Evolutionary conservation across 2,329 filamentous ascomycete species (phyloP), one percentile per base, ranked within the genome.

Genomic region (Pseudomassariella vexata): DNA sequence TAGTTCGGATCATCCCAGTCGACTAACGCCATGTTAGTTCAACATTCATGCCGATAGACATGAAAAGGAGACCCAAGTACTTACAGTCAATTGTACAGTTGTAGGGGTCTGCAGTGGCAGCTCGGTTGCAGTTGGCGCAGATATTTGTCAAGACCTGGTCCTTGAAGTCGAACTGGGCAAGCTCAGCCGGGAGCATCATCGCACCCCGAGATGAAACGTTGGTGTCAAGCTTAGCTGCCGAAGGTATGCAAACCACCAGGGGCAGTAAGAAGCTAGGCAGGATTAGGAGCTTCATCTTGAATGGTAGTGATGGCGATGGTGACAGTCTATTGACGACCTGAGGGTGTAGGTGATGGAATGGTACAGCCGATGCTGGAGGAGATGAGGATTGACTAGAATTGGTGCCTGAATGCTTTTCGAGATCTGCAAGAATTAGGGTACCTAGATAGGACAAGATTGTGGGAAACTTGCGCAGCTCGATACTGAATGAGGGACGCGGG

Each of bases 1-100:
- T 28, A 38, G 36, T 38, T 38, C 5, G 29, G 32, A 14, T 38
- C 36, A 12, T 35, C 17, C 36, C 36, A 38, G 6, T 30, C 24
- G 15, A 38, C 36, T 38, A 11, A 18, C 2, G 9, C 4, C n/a
- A 5, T 9, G 22, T 24, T 24, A 24, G 22, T 7, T 14, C n/a
- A 24, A 11, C 10, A 24, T 11, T 11, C 10, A 6, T 10, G 22
- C 5, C 5, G 22, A 24, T 4, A 24, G 6, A 6, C 10, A 24
- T 11, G 6, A 12, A 6, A 6, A 24, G 22, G 22, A 6, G 12
- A 8, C 5, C 5, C n/a, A 24, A 10, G 22, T 5, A 14, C 36
- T 29, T 19, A 35, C 36, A 38, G 15, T 32, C 32, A 25, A 28
- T 35, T 6, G 18, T 11, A 21, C 36, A 38, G 9, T 35, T 20